Base-by-base conservation (phyloP, 2,329 filamentous ascomycete species). In the Ophiobolus disseminans region DNA sequence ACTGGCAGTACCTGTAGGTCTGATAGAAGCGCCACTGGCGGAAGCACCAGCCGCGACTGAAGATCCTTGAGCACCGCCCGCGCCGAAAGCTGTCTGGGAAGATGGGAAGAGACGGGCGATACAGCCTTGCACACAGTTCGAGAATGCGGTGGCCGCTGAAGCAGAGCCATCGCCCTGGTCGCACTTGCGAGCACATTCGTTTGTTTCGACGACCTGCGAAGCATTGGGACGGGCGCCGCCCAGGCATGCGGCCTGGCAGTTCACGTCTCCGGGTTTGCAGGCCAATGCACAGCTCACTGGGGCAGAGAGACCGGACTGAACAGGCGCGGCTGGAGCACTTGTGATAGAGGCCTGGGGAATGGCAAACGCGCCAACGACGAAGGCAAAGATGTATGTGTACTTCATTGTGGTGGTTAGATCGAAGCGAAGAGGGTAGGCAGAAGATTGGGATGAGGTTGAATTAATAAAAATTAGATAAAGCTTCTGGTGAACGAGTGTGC, bases 171-270 rank as follows among this genome's bases (percentile, higher is more conserved):
- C 74, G 45, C 81, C 81, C 73, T 83, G 79, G 47, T 78, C 76
- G 66, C 81, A 84, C 43, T 76, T 72, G 36, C 73, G 73, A 37
- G 79, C 80, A 60, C 81, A 84, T 39, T 74, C 68, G 62, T 74
- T 81, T 64, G 80, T 82, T 48, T 76, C 73, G 60, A 80, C 76
- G 60, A 73, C 78, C 67, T 80, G 75, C 38, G 65, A 62, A n/a
- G 75, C 72, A 65, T 76, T 77, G 53, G 81, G 81, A 65, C 78
- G 81, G 23, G 81, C 80, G 30, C 78, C 76, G 28, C 76, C 72
- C 57, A 78, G 72, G 70, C 81, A 84, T 11, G 68, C 62, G 28
- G 81, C 81, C 55, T 75, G 67, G 72, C 81, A 84, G 69, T 76
- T 80, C 43, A 79, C 69, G 59, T 83, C 79, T 32, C 54, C 70